Conservation (phyloP, 805 yeast species). For the Blastobotrys muscicola region DNA sequence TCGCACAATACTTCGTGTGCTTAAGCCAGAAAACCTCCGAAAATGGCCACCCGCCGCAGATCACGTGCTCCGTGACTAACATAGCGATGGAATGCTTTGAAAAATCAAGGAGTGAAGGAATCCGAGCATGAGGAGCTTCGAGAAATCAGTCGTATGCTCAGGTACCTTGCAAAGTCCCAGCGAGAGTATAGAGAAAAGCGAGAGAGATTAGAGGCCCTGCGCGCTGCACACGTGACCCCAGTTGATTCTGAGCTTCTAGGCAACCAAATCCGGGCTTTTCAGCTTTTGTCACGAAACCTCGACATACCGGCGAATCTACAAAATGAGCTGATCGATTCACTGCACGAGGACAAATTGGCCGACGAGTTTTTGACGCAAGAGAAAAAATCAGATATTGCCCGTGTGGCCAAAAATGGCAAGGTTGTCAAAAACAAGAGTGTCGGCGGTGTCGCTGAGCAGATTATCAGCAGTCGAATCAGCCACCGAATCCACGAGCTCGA, state of each 20-base stretch:
- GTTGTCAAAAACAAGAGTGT: slow-evolving; percentile 6
- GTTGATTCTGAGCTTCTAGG: slow-evolving; percentile 42
- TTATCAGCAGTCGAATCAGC: slow-evolving; percentile 32
- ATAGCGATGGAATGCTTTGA: slow-evolving; percentile 28
- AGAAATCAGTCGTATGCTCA: slow-evolving; percentile 23
- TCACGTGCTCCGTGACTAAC: not conserved
- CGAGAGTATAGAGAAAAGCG: slow-evolving; percentile 18
- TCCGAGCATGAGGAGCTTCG: slow-evolving; percentile 23
- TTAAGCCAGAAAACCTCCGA: too few species aligned
- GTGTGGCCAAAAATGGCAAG: not conserved
- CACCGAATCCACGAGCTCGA: slow-evolving; percentile 38
- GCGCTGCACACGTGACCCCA: slow-evolving; percentile 5
- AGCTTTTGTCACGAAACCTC: slow-evolving; percentile 45
- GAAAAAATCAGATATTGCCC: not conserved
- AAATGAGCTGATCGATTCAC: slow-evolving; percentile 26
- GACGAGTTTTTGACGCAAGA: slow-evolving; percentile 1
- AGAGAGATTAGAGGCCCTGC: slow-evolving; percentile 12
- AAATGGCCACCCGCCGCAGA: too few species aligned
- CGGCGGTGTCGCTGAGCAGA: slow-evolving; percentile 33
- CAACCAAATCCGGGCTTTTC: slow-evolving; percentile 64
- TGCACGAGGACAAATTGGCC: slow-evolving; percentile 2
- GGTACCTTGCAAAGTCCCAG: slow-evolving; percentile 21
- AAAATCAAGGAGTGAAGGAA: slow-evolving; percentile 19
- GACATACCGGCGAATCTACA: slow-evolving; percentile 49
- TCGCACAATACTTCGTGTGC: too few species aligned